Evolutionary conservation across 305 asterid species (phyloP).

Genomic region (Solanum hybrid): DNA sequence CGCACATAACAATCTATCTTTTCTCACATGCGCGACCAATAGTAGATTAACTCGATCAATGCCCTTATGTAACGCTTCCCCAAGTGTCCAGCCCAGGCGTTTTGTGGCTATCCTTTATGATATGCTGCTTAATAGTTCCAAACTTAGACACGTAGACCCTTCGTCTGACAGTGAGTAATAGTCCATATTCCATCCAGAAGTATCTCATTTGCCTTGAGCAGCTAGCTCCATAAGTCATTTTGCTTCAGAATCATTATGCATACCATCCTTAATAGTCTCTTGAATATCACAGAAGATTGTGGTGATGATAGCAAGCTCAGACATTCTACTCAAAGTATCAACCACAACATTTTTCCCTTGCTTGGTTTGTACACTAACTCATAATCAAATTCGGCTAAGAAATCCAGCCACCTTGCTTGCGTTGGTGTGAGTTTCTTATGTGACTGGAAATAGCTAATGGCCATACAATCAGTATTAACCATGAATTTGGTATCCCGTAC

Average conservation of each 20-base stretch:
- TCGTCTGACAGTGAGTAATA: too few species aligned
- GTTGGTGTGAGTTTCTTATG: not conserved
- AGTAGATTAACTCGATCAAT: not conserved
- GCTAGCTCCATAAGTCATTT: too few species aligned
- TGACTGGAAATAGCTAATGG: not conserved
- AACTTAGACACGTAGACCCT: not conserved
- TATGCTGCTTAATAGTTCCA: not conserved
- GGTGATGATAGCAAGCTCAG: rapidly evolving
- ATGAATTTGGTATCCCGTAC: not conserved
- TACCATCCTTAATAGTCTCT: not conserved
- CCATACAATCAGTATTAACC: not conserved
- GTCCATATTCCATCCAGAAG: not conserved
- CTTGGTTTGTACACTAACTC: not conserved
- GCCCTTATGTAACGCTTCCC: not conserved
- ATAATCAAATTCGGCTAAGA: not conserved
- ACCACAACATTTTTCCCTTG: not conserved
- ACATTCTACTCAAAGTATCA: not conserved
- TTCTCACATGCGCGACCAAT: not conserved
- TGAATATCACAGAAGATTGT: not conserved
- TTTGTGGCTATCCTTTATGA: not conserved
- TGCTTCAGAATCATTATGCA: not conserved
- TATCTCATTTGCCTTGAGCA: not conserved
- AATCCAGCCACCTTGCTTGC: not conserved
- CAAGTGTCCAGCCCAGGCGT: not conserved
- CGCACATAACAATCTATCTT: not conserved